Evolutionary conservation across 108 stramenopile species (phyloP).

Genomic region (Asterionellopsis glacialis): DNA sequence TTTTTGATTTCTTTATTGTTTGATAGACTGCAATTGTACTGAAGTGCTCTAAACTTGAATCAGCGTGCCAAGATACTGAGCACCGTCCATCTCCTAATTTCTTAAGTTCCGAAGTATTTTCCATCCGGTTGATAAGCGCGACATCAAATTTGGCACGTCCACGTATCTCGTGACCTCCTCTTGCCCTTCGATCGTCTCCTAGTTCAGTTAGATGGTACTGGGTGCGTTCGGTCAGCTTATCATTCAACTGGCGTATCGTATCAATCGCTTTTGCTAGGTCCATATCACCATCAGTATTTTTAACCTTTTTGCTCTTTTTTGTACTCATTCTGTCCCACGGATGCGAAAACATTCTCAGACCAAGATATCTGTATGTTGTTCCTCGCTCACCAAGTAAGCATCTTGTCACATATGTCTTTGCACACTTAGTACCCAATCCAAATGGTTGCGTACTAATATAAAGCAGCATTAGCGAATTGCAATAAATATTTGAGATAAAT

Average conservation of each 20-base stretch:
- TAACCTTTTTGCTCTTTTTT: neutral
- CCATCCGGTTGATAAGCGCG: slow-evolving; percentile 80
- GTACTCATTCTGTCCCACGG: slow-evolving; percentile 40
- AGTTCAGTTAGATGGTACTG: slow-evolving; percentile 25
- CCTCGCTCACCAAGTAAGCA: slow-evolving; percentile 66
- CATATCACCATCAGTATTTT: slow-evolving; percentile 2
- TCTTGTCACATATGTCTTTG: slow-evolving; percentile 70
- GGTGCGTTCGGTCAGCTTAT: slow-evolving; percentile 30
- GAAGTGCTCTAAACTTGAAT: slow-evolving; percentile 77
- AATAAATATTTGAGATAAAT: no score
- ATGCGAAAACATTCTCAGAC: slow-evolving; percentile 84
- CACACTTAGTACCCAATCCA: slow-evolving; percentile 59
- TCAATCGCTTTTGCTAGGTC: slow-evolving; percentile 3
- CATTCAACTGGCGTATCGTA: slow-evolving; percentile 21
- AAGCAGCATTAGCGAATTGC: slow-evolving; percentile 13
- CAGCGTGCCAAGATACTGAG: slow-evolving; percentile 86
- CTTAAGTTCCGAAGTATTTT: slow-evolving; percentile 32
- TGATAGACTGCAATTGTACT: slow-evolving; percentile 78
- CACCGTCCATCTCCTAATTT: slow-evolving; percentile 27
- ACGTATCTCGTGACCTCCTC: slow-evolving; percentile 16
- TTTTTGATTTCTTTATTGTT: slow-evolving; percentile 11
- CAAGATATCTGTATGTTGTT: slow-evolving; percentile 87
- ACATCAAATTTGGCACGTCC: slow-evolving; percentile 49
- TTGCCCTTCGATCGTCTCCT: slow-evolving; percentile 16
- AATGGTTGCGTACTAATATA: slow-evolving; percentile 53